phyloP scores from a whole-genome alignment of 768 basidiomycete species.

The Pleurotus eryngii region DNA sequence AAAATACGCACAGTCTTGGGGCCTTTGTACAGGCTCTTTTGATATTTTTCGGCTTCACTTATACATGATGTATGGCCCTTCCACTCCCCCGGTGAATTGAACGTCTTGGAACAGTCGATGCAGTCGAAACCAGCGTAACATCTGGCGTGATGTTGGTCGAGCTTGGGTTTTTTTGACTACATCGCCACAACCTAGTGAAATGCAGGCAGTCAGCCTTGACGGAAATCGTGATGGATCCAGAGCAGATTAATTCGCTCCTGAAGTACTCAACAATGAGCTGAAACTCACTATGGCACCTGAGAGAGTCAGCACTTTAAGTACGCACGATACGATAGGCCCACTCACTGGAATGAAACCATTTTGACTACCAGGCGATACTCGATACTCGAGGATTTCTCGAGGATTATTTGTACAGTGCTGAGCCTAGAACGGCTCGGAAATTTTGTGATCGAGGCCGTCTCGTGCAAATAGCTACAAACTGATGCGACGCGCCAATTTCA shows the following conservation, averaged over 20 bases:
- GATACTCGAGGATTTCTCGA: too few species aligned
- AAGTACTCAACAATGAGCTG: neutral
- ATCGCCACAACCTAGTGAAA: constrained; percentile 64
- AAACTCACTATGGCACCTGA: constrained; percentile 70
- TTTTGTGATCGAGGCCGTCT: neutral
- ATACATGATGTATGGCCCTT: constrained; percentile 84
- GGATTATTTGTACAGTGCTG: too few species aligned
- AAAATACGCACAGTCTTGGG: constrained; percentile 48
- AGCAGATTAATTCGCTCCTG: too few species aligned
- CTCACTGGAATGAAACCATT: constrained; percentile 79
- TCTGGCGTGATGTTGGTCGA: constrained; percentile 69
- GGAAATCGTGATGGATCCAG: too few species aligned
- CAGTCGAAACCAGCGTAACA: constrained; percentile 75
- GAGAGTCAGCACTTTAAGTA: neutral
- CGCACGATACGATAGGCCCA: constrained; percentile 10
- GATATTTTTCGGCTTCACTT: constrained; percentile 90
- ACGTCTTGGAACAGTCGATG: constrained; percentile 86
- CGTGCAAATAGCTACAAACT: constrained; percentile 5
- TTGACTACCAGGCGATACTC: neutral
- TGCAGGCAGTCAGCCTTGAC: too few species aligned
- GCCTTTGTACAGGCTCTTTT: constrained; percentile 83
- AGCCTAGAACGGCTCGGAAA: too few species aligned
- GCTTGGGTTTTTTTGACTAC: constrained; percentile 92
- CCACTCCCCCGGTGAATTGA: constrained; percentile 71
- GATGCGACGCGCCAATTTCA: constrained; percentile 11